phyloP scores from a whole-genome alignment of 225 moss, liverwort and hornwort genomes.

The Antitrichia curtipendula region DNA sequence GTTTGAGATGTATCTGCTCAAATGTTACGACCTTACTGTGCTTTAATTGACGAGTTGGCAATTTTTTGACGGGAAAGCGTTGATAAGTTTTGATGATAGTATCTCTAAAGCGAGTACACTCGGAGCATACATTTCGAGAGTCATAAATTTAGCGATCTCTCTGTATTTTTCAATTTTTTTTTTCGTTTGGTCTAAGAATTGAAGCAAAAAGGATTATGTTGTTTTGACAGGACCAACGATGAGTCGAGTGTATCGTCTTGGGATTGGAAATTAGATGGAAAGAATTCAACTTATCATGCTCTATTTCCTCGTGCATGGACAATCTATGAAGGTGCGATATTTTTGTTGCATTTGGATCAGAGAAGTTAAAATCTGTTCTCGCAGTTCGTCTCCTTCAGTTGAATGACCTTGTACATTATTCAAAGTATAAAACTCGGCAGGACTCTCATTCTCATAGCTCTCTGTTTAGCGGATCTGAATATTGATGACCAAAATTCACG shows the following conservation, averaged over 20 bases:
- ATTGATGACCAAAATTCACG: background rate
- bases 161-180: background rate
- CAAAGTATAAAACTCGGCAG: background rate
- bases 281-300: constrained; percentile 91
- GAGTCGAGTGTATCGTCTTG: constrained; percentile 67
- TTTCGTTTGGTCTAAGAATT: background rate
- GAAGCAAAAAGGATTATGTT: background rate
- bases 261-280: constrained; percentile 94
- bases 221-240: constrained; percentile 17
- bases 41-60: background rate
- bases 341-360: background rate
- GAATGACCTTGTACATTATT: background rate
- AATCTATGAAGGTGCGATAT: constrained; percentile 71
- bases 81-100: background rate
- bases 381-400: background rate
- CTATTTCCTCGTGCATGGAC: constrained; percentile 98
- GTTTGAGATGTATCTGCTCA: background rate
- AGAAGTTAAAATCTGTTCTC: background rate
- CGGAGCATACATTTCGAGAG: background rate
- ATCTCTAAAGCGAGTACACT: background rate
- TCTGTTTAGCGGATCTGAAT: background rate
- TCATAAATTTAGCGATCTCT: background rate
- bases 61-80: background rate
- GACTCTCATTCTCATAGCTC: background rate
- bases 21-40: background rate